These are phyloP conservation scores for Alectoria sarmentosa DNA, from an alignment of 495 filamentous ascomycete species.

Conservation along the genomic window DNA sequence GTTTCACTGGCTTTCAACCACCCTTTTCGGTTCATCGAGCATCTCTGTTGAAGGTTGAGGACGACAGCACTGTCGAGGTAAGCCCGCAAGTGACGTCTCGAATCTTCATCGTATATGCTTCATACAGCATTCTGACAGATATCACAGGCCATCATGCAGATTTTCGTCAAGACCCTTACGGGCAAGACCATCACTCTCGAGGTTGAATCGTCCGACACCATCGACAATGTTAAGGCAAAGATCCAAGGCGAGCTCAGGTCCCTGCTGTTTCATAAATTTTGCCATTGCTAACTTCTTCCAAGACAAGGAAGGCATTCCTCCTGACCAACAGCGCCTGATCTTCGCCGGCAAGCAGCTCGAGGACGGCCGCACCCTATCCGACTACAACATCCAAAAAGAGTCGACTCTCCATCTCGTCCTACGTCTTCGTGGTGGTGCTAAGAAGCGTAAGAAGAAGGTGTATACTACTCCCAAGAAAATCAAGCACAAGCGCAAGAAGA, in stretches of 20 bases:
- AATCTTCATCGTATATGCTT: background rate
- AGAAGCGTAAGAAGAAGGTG: conserved; percentile 99
- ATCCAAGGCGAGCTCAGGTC: conserved; percentile 54
- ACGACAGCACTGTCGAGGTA: conserved; percentile 53
- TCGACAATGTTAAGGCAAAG: conserved; percentile 99
- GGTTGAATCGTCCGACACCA: conserved; percentile 99
- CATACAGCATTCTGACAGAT: background rate
- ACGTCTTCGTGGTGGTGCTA: conserved; percentile 89
- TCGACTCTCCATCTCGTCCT: conserved; percentile 97
- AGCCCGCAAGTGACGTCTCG: conserved; percentile 21
- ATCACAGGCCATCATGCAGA: conserved; percentile 74
- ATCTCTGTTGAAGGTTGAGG: conserved; percentile 47
- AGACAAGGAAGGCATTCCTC: conserved; percentile 99
- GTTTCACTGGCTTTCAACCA: conserved; percentile 3
- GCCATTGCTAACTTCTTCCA: conserved; percentile 15
- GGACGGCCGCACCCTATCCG: conserved; percentile 96
- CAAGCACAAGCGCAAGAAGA: conserved; percentile 99
- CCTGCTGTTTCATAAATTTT: background rate
- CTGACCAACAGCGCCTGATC: conserved; percentile 99
- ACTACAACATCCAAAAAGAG: conserved; percentile 99
- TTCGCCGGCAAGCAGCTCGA: conserved; percentile 99
- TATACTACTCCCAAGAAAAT: conserved; percentile 99
- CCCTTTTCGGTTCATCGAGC: conserved; percentile 23
- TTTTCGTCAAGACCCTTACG: conserved; percentile 99
- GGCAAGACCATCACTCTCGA: conserved; percentile 99